A percentile compares a stretch with the other conserved stretches of the same genome.
phyloP scores from a whole-genome alignment of 2,329 filamentous ascomycete genomes.

The Clonostachys rhizophaga region DNA sequence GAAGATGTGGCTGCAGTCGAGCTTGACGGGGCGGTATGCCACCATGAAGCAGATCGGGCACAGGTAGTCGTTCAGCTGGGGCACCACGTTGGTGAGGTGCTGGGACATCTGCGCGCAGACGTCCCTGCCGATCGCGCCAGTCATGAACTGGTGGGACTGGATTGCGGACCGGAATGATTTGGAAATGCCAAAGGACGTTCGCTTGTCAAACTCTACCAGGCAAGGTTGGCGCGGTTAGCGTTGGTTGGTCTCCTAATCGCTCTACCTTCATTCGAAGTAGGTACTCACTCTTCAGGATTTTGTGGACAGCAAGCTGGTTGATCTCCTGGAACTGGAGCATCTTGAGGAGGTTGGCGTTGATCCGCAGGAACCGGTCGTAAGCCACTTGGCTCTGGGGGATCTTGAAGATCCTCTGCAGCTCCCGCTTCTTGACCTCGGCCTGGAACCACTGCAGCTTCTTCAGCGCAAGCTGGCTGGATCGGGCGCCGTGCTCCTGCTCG shows the following conservation, averaged over 20 bases:
- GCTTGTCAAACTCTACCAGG: slow-evolving; percentile 74
- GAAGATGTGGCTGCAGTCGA: slow-evolving; percentile 72
- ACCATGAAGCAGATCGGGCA: slow-evolving; percentile 78
- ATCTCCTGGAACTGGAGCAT: slow-evolving; percentile 82
- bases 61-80: slow-evolving; percentile 78
- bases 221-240: neutral
- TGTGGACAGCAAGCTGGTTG: slow-evolving; percentile 70
- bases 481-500: slow-evolving; percentile 64
- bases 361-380: slow-evolving; percentile 62
- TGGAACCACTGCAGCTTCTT: slow-evolving; percentile 69
- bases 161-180: slow-evolving; percentile 56
- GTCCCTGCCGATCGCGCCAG: slow-evolving; percentile 66
- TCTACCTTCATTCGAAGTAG: neutral
- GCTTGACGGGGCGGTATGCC: slow-evolving; percentile 75
- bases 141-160: slow-evolving; percentile 54
- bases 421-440: slow-evolving; percentile 55
- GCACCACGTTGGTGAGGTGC: slow-evolving; percentile 68
- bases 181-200: slow-evolving; percentile 68
- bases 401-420: slow-evolving; percentile 59
- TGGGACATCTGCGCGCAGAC: slow-evolving; percentile 71
- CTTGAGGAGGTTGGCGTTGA: slow-evolving; percentile 74
- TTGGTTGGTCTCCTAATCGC: too few species aligned
- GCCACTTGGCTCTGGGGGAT: slow-evolving; percentile 60
- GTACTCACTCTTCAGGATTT: slow-evolving; percentile 76
- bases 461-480: slow-evolving; percentile 61